Conservation (phyloP, 129 eudicot species). For the Flaveria bidentis region DNA sequence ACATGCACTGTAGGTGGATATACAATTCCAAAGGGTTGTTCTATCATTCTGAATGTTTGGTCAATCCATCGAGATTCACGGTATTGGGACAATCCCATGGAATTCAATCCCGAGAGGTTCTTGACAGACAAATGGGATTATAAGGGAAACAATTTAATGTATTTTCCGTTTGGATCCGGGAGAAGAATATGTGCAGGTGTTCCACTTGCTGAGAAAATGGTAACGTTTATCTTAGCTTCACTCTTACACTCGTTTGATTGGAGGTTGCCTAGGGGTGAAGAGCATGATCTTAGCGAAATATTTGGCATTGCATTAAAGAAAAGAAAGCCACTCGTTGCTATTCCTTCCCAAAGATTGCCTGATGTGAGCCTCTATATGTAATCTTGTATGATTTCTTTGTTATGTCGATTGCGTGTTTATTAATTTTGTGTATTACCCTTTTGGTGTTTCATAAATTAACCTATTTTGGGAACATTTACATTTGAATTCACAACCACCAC, state of each 20-base stretch:
- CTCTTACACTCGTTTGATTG: constrained; percentile 20
- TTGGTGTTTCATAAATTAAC: too few species aligned
- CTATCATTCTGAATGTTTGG: constrained; percentile 18
- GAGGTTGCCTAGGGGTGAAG: constrained; percentile 18
- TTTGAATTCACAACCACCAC: too few species aligned
- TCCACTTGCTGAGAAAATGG: constrained; percentile 25
- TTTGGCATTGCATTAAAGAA: constrained; percentile 14
- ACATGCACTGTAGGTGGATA: constrained; percentile 19
- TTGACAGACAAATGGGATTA: constrained; percentile 14
- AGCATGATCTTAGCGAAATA: constrained; percentile 13
- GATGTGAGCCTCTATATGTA: constrained; percentile 9
- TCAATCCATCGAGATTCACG: constrained; percentile 19
- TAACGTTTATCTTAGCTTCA: constrained; percentile 1
- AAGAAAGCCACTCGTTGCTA: constrained; percentile 13
- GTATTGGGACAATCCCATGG: constrained; percentile 18
- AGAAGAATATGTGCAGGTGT: constrained; percentile 14
- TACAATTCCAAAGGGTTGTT: constrained; percentile 16
- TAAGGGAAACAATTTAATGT: not conserved
- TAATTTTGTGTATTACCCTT: too few species aligned
- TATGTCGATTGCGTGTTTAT: too few species aligned
- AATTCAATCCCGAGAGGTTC: constrained; percentile 25
- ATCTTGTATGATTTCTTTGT: not conserved
- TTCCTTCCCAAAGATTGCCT: constrained; percentile 21
- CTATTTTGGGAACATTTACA: too few species aligned
- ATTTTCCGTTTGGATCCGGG: constrained; percentile 20